These are phyloP conservation scores for Phragmites australis DNA, from an alignment of 176 grass and related monocot species.

Conservation along the genomic window DNA sequence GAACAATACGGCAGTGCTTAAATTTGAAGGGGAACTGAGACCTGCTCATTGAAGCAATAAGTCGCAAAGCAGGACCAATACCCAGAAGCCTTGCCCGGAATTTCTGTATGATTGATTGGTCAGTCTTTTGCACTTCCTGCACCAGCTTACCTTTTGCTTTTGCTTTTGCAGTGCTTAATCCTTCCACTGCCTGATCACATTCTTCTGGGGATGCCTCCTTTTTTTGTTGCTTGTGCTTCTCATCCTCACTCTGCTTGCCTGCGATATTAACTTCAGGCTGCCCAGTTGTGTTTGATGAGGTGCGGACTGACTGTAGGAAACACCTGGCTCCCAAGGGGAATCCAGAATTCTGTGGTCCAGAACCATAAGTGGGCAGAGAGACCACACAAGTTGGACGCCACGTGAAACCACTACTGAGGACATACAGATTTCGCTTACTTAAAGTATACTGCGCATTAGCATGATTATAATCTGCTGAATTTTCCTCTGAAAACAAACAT, in stretches of 20 bases:
- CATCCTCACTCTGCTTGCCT: slow-evolving; percentile 53
- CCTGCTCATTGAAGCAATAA: slow-evolving; percentile 95
- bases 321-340: slow-evolving; percentile 62
- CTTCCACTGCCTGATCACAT: slow-evolving; percentile 93
- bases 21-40: slow-evolving; percentile 31
- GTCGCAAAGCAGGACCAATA: slow-evolving; percentile 72
- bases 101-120: slow-evolving; percentile 55
- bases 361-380: slow-evolving; percentile 40
- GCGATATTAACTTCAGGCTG: slow-evolving; percentile 30
- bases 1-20: slow-evolving; percentile 12
- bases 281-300: slow-evolving; percentile 41
- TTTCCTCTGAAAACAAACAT: slow-evolving; percentile 32
- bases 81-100: slow-evolving; percentile 74
- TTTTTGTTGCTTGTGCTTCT: slow-evolving; percentile 49
- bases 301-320: slow-evolving; percentile 51
- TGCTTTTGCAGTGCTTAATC: slow-evolving; percentile 77
- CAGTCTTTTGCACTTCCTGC: slow-evolving; percentile 62
- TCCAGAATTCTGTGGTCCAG: slow-evolving; percentile 33
- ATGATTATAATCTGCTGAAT: slow-evolving; percentile 29
- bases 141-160: slow-evolving; percentile 78
- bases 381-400: slow-evolving; percentile 21
- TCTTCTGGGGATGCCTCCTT: slow-evolving; percentile 85
- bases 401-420: slow-evolving; percentile 30
- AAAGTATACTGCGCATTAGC: slow-evolving; percentile 18
- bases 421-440: slow-evolving; percentile 27